Evolutionary conservation across 2,329 filamentous ascomycete species (phyloP).

Genomic region (Diplodia seriata): DNA sequence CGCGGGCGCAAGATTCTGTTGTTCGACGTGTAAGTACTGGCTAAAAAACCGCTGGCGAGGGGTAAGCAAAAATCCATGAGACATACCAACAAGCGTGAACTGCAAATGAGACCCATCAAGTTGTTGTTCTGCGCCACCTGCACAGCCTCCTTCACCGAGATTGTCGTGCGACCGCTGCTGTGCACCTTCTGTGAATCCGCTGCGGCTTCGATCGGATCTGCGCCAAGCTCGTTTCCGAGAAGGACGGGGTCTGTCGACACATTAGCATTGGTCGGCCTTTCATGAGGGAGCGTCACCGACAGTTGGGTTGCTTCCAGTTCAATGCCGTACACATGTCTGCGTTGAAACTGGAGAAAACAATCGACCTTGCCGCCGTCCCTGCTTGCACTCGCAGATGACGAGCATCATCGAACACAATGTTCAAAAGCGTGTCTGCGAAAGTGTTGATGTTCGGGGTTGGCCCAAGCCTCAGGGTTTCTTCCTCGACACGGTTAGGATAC

Average conservation of each 20-base stretch:
- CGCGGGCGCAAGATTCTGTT: conserved; percentile 87
- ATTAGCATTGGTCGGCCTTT: neutral
- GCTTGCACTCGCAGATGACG: conserved; percentile 67
- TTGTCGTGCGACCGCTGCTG: conserved; percentile 73
- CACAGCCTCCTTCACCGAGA: conserved; percentile 93
- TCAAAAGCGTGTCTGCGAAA: conserved; percentile 83
- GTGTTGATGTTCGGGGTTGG: conserved; percentile 83
- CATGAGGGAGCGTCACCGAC: conserved; percentile 53
- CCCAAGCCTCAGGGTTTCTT: conserved; percentile 71
- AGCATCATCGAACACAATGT: conserved; percentile 89
- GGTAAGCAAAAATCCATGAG: conserved; percentile 35
- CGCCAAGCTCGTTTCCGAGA: conserved; percentile 88
- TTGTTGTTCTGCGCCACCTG: conserved; percentile 94
- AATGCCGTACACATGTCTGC: conserved; percentile 87
- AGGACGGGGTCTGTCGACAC: conserved; percentile 75
- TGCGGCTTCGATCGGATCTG: conserved; percentile 56
- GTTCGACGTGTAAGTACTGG: conserved; percentile 1
- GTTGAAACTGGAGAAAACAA: conserved; percentile 95
- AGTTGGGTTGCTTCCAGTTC: conserved; percentile 99
- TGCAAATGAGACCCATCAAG: conserved; percentile 96
- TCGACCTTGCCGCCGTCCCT: conserved; percentile 76
- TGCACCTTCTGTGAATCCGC: conserved; percentile 52
- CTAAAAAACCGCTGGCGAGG: neutral
- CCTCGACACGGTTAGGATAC: conserved; percentile 80
- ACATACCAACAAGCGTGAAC: conserved; percentile 80